phyloP scores from a whole-genome alignment of 176 grass and related monocot species.

The Avena insularis region DNA sequence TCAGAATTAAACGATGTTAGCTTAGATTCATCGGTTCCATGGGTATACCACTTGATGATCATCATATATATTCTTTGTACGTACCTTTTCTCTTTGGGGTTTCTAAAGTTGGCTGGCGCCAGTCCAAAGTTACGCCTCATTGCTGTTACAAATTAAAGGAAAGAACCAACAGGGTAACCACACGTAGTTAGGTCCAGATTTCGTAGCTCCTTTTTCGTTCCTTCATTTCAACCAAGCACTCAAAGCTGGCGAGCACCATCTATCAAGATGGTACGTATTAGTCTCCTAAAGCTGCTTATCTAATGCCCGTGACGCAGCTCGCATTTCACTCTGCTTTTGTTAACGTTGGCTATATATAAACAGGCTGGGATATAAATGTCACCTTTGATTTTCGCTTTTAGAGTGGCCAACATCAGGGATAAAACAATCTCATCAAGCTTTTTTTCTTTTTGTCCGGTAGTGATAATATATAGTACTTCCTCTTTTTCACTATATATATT shows the following conservation, averaged over 20 bases:
- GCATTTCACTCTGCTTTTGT: slow-evolving; percentile 44
- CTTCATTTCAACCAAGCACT: slow-evolving; percentile 30
- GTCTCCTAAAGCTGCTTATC: slow-evolving; percentile 44
- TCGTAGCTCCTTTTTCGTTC: background rate
- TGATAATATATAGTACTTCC: background rate
- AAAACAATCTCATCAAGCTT: background rate
- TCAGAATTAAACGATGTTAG: background rate
- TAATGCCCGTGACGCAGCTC: slow-evolving; percentile 53
- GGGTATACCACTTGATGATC: background rate
- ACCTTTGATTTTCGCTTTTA: background rate
- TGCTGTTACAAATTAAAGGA: background rate
- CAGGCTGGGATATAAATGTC: background rate
- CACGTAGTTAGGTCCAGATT: slow-evolving; percentile 8
- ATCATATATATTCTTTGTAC: no score
- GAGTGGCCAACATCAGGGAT: slow-evolving; percentile 25
- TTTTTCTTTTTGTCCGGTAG: background rate
- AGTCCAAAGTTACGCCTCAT: slow-evolving; percentile 12
- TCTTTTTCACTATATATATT: background rate
- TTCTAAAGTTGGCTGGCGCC: background rate
- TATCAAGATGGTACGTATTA: slow-evolving; percentile 25
- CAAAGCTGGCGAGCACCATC: slow-evolving; percentile 31
- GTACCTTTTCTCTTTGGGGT: background rate
- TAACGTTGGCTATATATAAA: background rate
- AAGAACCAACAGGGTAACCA: slow-evolving; percentile 11
- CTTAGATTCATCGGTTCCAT: background rate